Percentiles rank a stretch among this genome's conserved stretches.
phyloP scores from a whole-genome alignment of 192 early-diverging fungal genomes.

The Powellomyces hirtus region DNA sequence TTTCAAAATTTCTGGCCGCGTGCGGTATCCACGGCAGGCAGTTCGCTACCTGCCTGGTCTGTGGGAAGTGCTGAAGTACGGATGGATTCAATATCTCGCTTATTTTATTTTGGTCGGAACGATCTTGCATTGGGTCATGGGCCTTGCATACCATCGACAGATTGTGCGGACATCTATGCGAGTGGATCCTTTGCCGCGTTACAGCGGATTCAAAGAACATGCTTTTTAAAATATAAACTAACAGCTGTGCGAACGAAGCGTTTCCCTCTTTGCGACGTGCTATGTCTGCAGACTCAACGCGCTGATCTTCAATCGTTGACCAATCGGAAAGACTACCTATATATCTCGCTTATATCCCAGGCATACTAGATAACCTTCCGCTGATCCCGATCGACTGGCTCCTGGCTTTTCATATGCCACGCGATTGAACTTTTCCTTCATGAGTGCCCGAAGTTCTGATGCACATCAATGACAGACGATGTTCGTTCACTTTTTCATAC shows the following conservation, averaged over 20 bases:
- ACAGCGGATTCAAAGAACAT: neutral
- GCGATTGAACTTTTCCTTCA: slow-evolving; percentile 51
- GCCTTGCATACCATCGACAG: slow-evolving; percentile 13
- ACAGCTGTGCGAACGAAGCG: no score
- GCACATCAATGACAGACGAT: neutral
- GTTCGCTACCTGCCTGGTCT: slow-evolving; percentile 28
- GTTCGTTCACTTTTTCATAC: no score
- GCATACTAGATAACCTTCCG: slow-evolving; percentile 72
- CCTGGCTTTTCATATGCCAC: slow-evolving; percentile 68
- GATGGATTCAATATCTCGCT: slow-evolving; percentile 42
- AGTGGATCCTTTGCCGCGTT: slow-evolving; percentile 16
- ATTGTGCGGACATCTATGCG: slow-evolving; percentile 32
- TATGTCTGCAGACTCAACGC: no score
- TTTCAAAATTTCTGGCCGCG: slow-evolving; percentile 23
- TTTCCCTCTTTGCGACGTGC: no score
- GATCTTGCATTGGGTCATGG: slow-evolving; percentile 10
- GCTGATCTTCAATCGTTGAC: no score
- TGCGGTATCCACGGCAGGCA: slow-evolving; percentile 19
- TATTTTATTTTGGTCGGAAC: slow-evolving; percentile 31
- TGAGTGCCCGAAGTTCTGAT: slow-evolving; percentile 31
- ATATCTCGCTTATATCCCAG: slow-evolving; percentile 37
- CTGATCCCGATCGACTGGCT: slow-evolving; percentile 64
- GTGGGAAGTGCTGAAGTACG: slow-evolving; percentile 37
- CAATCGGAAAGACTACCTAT: no score
- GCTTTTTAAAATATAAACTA: no score